phyloP scores from a whole-genome alignment of 345 rosid genomes.

The Heritiera fomes region DNA sequence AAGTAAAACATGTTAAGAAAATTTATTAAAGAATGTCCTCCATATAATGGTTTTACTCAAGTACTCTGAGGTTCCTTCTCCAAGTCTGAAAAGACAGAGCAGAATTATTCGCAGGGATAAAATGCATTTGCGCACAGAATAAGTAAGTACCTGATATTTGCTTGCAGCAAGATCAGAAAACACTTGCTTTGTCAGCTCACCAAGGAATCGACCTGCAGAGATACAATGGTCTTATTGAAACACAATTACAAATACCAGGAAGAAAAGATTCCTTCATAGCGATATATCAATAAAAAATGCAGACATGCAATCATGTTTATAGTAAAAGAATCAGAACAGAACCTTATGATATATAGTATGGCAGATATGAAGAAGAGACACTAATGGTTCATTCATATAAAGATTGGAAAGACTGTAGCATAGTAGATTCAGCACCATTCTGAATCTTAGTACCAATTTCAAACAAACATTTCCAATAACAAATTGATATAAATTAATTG shows the following conservation, averaged over 20 bases:
- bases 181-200: conserved; percentile 90
- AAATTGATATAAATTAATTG: not conserved
- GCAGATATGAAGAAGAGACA: not conserved
- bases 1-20: not conserved
- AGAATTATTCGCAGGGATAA: not conserved
- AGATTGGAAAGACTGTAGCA: too few species aligned
- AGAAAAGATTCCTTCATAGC: not conserved
- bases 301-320: not conserved
- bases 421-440: not conserved
- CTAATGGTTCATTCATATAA: not conserved
- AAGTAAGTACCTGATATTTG: conserved; percentile 79
- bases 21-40: not conserved
- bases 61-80: not conserved
- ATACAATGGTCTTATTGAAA: not conserved
- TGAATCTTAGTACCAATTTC: not conserved
- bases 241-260: not conserved
- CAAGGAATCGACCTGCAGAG: conserved; percentile 90
- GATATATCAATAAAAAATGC: conserved; percentile 10
- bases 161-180: conserved; percentile 90
- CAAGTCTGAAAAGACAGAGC: not conserved
- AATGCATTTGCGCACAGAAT: not conserved
- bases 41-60: not conserved
- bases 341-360: not conserved
- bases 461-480: not conserved
- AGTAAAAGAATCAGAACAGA: not conserved